A percentile compares a stretch with the other conserved stretches of the same genome.
Evolutionary conservation across 2,329 filamentous ascomycete species (phyloP).

Genomic region (Cytospora chrysosperma): DNA sequence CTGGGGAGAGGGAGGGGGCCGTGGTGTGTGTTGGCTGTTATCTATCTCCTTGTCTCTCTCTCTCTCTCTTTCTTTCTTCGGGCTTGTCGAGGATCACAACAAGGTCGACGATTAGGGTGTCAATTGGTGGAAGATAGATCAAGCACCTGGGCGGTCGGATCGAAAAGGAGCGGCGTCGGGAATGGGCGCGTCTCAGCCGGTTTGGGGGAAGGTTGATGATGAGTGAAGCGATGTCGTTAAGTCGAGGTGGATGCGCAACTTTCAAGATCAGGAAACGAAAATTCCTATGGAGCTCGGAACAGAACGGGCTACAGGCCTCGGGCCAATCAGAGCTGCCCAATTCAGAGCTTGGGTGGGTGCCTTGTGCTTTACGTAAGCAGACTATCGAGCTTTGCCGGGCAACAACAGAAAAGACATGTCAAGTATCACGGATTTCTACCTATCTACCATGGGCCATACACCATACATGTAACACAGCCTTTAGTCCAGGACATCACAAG

Average conservation of each 20-base stretch:
- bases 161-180: slow-evolving; percentile 11
- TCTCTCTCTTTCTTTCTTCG: background rate
- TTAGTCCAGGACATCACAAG: too few species aligned
- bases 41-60: background rate
- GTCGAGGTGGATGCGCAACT: slow-evolving; percentile 18
- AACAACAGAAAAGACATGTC: background rate
- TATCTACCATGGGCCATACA: too few species aligned
- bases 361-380: slow-evolving; percentile 4
- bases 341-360: slow-evolving; percentile 19
- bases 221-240: slow-evolving; percentile 5
- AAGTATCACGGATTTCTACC: too few species aligned
- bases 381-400: background rate
- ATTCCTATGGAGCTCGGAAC: slow-evolving; percentile 24
- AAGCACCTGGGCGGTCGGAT: slow-evolving; percentile 10
- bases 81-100: background rate
- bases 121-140: slow-evolving; percentile 7
- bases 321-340: slow-evolving; percentile 17
- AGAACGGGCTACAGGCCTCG: slow-evolving; percentile 18
- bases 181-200: background rate
- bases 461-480: too few species aligned
- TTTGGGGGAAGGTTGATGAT: slow-evolving; percentile 3
- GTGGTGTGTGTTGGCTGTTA: background rate
- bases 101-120: background rate
- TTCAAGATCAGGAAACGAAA: slow-evolving; percentile 18
- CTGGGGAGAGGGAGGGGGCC: background rate